Evolutionary conservation across 441 rosid species (phyloP), one percentile per base, ranked within the genome.

Genomic region (Eugenia klotzschiana): DNA sequence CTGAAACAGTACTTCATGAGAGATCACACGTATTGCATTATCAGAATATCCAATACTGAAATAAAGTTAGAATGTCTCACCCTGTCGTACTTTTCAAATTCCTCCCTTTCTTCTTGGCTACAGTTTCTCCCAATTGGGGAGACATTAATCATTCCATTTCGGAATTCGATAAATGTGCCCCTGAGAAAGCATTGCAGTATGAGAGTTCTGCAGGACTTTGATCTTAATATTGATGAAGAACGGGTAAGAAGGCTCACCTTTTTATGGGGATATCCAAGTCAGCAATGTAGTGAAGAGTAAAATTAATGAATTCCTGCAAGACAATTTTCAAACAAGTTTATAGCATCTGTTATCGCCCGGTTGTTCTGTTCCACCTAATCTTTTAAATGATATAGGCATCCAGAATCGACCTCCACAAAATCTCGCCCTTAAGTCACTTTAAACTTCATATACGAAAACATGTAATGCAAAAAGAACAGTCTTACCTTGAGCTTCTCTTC

Each of bases 41-140:
- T 41, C 73, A 79, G 86, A 83, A 77, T 13, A 77, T 49, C 60
- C 51, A 80, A 37, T 86, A 26, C 55, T 22, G 50, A 69, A 41
- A 83, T 11, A 18, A 83, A 73, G 81, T 25, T 8, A 79, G 29
- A 25, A 56, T 83, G 85, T 83, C 84, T 74, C 84, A 94, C 98
- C 98, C 94, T 92, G 91, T 97, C 99, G 86, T 93, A 97, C 90
- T 88, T 94, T 87, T 93, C 99, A 64, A 94, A 97, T 74, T 97
- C 98, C 4, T 92, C 99, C 87, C 99, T 94, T 92, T 97, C 99
- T 90, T 97, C 98, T 88, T 94, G 99, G 92, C 98, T 97, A 91
- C 99, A 97, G 91, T 97, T 97, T 82, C 96, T 93, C 46, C 99
- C 98, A 87, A 97, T 97, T 50, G 99, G 99, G 83, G 98, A 97